A percentile compares a stretch with the other conserved stretches of the same genome.
Evolutionary conservation across 305 asterid species (phyloP).

Genomic region (Ajuga reptans): DNA sequence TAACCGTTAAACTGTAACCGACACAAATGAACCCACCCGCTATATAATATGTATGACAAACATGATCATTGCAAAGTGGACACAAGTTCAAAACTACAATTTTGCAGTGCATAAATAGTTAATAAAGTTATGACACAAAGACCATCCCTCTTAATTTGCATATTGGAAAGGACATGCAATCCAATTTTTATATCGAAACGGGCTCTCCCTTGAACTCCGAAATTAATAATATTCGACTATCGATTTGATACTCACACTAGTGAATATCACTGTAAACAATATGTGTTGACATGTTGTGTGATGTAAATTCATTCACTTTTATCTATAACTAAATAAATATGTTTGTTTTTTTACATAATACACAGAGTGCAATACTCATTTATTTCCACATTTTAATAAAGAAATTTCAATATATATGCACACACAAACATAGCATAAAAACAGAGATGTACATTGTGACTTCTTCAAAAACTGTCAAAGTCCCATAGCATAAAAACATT

Average conservation of each 20-base stretch:
- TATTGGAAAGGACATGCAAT: neutral
- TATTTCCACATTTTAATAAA: neutral
- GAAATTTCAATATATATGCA: too few species aligned
- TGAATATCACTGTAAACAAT: too few species aligned
- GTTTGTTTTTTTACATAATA: neutral
- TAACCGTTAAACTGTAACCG: neutral
- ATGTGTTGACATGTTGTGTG: too few species aligned
- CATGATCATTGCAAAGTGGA: neutral
- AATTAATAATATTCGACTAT: neutral
- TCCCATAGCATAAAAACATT: too few species aligned
- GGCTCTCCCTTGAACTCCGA: neutral
- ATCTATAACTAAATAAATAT: too few species aligned
- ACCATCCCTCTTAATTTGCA: neutral
- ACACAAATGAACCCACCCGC: neutral
- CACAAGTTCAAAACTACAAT: neutral
- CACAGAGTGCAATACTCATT: neutral
- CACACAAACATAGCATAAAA: too few species aligned
- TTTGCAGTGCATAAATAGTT: neutral
- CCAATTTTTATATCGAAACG: neutral
- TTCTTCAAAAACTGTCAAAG: too few species aligned
- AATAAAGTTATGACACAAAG: neutral
- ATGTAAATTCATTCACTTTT: neutral
- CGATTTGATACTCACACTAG: too few species aligned
- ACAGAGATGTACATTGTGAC: too few species aligned
- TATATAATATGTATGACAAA: neutral